phyloP scores from a whole-genome alignment of 2,329 filamentous ascomycete genomes.

The Pestalotiopsis sp. region DNA sequence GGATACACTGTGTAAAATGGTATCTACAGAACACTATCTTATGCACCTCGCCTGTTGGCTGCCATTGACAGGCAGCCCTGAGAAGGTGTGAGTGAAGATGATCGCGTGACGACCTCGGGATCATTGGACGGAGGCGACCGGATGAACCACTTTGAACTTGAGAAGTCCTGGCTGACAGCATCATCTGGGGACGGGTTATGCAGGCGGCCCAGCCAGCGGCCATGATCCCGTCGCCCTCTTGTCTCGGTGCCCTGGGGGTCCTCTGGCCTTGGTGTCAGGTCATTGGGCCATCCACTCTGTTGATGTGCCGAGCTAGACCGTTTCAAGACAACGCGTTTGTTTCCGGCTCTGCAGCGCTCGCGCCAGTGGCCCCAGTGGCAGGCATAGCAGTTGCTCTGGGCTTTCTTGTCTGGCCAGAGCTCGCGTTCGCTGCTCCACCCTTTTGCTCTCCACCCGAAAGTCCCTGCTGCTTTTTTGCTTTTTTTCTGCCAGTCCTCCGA shows the following conservation, averaged over 20 bases:
- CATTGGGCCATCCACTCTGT: background rate
- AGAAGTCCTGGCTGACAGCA: background rate
- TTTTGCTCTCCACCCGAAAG: background rate
- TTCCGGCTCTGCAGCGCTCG: background rate
- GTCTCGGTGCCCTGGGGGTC: background rate
- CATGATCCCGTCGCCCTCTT: background rate
- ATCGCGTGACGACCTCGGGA: background rate
- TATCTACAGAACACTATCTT: background rate
- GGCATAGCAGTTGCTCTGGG: background rate
- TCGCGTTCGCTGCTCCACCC: background rate
- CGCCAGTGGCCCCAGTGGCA: too few relatives aligned
- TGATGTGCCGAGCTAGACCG: background rate
- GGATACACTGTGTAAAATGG: background rate
- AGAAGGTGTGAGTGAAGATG: background rate
- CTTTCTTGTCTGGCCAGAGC: background rate
- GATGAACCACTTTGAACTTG: background rate
- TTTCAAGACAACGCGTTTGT: background rate
- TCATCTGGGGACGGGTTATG: background rate
- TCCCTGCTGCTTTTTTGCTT: background rate
- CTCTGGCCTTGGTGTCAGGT: background rate
- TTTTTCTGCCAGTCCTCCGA: background rate
- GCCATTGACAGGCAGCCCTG: background rate
- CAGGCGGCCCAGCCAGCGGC: background rate
- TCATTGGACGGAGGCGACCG: background rate
- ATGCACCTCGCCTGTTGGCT: too few relatives aligned